Base-by-base conservation (phyloP, 768 basidiomycete genomes). In the Kwoniella newhampshirensis region DNA sequence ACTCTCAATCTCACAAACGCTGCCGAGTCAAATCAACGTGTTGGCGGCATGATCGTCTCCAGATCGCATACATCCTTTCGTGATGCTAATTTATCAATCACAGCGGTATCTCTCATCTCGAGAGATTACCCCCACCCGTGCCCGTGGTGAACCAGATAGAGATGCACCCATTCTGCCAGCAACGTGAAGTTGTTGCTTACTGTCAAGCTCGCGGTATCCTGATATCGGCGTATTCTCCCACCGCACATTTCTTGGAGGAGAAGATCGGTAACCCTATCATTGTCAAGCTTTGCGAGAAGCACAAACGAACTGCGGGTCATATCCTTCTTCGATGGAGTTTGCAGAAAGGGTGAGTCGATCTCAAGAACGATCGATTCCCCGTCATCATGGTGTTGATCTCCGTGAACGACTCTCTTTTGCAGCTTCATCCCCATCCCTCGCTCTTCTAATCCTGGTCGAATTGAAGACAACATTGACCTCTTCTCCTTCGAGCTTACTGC, bases 401-500 rank as follows among this genome's bases (percentile, higher is more conserved):
- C n/a, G n/a, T n/a, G n/a, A n/a, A n/a, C n/a, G n/a, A 37, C 36
- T 9, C n/a, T 9, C 36, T 37, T 37, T 9, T 9, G 9, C 40
- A 91, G 90, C 15, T 88, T 83, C 63, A 81, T 89, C 0, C 87
- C 88, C 0, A 82, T 96, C 6, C 88, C 89, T 1, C 92, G 92
- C 76, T 88, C 87, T 44, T 82, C 82, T 26, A 87, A 83, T 1
- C 81, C 85, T 0, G 76, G 75, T 17, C 84, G 91, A 27, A 88
- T 96, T 64, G 32, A 39, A 44, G 62, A 53, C 3, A 71, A 68
- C 47, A 46, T 51, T 17, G 51, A 62, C 5, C 35, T 68, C n/a
- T 68, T 83, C 58, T 85, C 88, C 66, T 93, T 93, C 64, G 83
- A 83, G 51, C 78, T 94, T n/a, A 74, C 70, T 44, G 71, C 75